Conservation (phyloP, 805 yeast species). For the Metschnikowia chrysomelidarum region DNA sequence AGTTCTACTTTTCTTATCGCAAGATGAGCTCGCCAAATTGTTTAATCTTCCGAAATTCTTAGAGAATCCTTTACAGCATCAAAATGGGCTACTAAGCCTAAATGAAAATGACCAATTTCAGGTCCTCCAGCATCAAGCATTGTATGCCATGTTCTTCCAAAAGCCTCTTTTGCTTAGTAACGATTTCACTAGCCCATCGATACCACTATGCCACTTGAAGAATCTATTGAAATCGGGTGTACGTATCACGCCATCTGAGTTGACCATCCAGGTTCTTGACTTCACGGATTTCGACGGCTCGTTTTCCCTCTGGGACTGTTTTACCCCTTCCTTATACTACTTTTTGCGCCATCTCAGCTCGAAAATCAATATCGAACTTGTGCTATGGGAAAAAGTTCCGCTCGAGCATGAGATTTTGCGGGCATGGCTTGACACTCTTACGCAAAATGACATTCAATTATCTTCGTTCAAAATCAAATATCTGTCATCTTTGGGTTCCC, state of each 20-base stretch:
- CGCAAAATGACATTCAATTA: slow-evolving; percentile 9
- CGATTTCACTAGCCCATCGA: slow-evolving; percentile 8
- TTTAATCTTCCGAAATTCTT: slow-evolving; percentile 14
- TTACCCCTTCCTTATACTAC: slow-evolving; percentile 10
- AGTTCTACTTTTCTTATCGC: slow-evolving; percentile 15
- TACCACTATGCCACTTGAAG: slow-evolving; percentile 16
- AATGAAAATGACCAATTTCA: slow-evolving; percentile 4
- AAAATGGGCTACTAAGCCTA: neutral
- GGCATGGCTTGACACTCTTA: slow-evolving; percentile 18
- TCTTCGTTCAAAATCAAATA: slow-evolving; percentile 18
- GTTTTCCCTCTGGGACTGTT: slow-evolving; percentile 7
- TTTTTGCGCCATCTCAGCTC: slow-evolving; percentile 15
- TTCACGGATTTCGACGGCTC: slow-evolving; percentile 10
- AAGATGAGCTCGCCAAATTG: slow-evolving; percentile 15
- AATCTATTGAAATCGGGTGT: slow-evolving; percentile 20
- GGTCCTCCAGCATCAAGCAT: slow-evolving; percentile 15
- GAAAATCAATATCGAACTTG: slow-evolving; percentile 18
- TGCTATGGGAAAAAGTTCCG: slow-evolving; percentile 12
- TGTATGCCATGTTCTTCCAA: slow-evolving; percentile 13
- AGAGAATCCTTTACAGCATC: neutral
- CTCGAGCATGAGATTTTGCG: slow-evolving; percentile 9
- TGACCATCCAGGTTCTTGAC: slow-evolving; percentile 18
- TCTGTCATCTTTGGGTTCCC: slow-evolving; percentile 9
- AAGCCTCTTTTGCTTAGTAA: slow-evolving; percentile 15
- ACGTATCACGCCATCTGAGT: slow-evolving; percentile 21